Evolutionary conservation across 2,329 filamentous ascomycete species (phyloP), one percentile per base, ranked within the genome.

Genomic region (Pleoardoris graminearum): DNA sequence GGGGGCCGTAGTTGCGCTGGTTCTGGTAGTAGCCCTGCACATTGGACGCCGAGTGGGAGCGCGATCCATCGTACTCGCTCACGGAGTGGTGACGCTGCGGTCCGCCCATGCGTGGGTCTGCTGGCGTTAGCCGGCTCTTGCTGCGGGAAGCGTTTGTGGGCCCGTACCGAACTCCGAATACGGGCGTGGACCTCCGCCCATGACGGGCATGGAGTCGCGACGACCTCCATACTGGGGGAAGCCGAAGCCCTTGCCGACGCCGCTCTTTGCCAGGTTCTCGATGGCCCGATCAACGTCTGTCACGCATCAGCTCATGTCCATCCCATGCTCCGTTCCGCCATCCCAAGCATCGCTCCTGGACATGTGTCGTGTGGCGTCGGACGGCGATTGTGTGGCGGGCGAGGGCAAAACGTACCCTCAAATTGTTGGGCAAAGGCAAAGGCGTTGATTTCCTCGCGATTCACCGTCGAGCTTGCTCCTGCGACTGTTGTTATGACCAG

Each of bases 261-360:
- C 92, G 74, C 92, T 96, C 83, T 97, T 97, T 69, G 93, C 84
- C 55, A 99, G 84, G 75, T 97, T 97, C 70, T 97, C 94, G 69
- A 93, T 86, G 63, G 93, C 93, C 72, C 93, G 88, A 62, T 97
- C 94, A 67, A 99, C 91, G 84, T 99, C 94, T 96, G 70, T 48
- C 3, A 27, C 10, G 27, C 43, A 53, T 67, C 46, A 69, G 62
- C 53, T 41, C 12, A 41, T 22, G 33, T 35, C 39, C 48, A 38
- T 25, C 37, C 47, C 21, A 30, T 14, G 25, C 23, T 27, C 41
- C 32, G 53, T 46, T 39, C 42, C 50, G 32, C 52, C 12, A 41
- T 41, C 48, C 41, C 39, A 48, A 41, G 33, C 48, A n/a, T n/a
- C n/a, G n/a, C n/a, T n/a, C n/a, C n/a, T n/a, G n/a, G n/a, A n/a